Evolutionary conservation across 2,329 filamentous ascomycete species (phyloP).

Genomic region (Alternaria arborescens): DNA sequence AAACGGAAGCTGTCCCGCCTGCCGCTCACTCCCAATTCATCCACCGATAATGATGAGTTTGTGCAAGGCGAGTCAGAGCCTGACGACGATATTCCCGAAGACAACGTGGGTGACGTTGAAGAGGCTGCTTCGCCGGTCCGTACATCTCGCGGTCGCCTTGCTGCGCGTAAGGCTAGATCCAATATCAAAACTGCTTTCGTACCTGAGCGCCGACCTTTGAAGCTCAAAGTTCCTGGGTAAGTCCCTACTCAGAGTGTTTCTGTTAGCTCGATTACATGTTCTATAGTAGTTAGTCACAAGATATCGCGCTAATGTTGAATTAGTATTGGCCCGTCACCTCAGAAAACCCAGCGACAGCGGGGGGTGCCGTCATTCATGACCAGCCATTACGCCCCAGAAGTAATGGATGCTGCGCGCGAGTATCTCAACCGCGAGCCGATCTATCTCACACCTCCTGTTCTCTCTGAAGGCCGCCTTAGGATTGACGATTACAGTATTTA

Average conservation of each 20-base stretch:
- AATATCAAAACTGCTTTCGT: constrained; percentile 14
- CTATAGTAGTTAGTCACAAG: background rate
- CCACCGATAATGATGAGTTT: constrained; percentile 30
- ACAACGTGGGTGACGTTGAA: constrained; percentile 5
- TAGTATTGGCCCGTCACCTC: background rate
- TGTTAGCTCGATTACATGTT: background rate
- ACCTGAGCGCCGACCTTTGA: background rate
- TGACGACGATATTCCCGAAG: constrained; percentile 19
- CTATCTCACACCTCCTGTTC: constrained; percentile 24
- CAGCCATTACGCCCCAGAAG: constrained; percentile 1
- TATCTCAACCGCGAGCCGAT: constrained; percentile 18
- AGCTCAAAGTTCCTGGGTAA: background rate
- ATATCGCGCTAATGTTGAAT: background rate
- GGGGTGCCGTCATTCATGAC: constrained; percentile 1
- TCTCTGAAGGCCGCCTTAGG: constrained; percentile 26
- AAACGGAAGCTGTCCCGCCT: constrained; percentile 17
- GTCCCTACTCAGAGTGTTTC: background rate
- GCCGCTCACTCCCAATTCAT: background rate
- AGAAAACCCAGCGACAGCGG: background rate
- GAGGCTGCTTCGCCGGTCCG: constrained; percentile 1
- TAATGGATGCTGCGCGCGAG: constrained; percentile 12
- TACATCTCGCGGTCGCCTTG: constrained; percentile 10
- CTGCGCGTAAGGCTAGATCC: constrained; percentile 22
- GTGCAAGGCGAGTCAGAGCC: constrained; percentile 16
- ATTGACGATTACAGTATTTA: constrained; percentile 27